These are phyloP conservation scores for Plasmodium ovale DNA, from an alignment of 169 alveolate genomes.

Conservation along the genomic window DNA sequence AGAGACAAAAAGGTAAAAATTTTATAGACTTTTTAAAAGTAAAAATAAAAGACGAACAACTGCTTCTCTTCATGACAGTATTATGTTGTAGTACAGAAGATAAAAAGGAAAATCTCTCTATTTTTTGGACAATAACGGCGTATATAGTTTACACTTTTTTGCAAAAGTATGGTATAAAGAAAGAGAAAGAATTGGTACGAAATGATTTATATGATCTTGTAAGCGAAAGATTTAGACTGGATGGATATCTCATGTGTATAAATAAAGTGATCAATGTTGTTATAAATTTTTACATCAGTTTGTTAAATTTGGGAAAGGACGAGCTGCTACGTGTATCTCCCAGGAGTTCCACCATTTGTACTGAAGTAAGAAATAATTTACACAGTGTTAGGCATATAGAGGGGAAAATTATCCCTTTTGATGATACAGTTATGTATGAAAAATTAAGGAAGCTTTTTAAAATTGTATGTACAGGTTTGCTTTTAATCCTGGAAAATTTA, in stretches of 20 bases:
- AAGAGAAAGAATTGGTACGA: background rate
- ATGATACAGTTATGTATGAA: too few species aligned
- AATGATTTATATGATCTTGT: background rate
- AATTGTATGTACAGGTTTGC: slow-evolving; percentile 2
- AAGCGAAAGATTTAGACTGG: slow-evolving; percentile 3
- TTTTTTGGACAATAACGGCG: background rate
- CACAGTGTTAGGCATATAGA: too few species aligned
- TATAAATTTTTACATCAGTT: background rate
- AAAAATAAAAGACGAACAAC: slow-evolving; percentile 1
- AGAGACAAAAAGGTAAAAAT: background rate
- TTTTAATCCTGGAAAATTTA: slow-evolving; percentile 4
- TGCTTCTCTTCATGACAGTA: background rate
- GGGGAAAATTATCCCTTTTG: too few species aligned
- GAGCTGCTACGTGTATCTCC: background rate
- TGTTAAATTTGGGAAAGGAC: slow-evolving; percentile 17
- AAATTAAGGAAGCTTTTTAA: background rate
- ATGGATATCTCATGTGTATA: background rate
- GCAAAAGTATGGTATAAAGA: background rate
- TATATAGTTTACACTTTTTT: slow-evolving; percentile 15
- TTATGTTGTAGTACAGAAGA: slow-evolving; percentile 7
- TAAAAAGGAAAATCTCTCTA: slow-evolving; percentile 1
- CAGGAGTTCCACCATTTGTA: background rate
- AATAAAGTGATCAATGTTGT: slow-evolving; percentile 17
- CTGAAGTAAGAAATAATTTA: too few species aligned
- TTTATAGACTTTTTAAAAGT: background rate